Percentiles rank a stretch among this genome's conserved stretches.
Conservation (phyloP, 2,329 filamentous ascomycete species). For the Aspergillus calidoustus region DNA sequence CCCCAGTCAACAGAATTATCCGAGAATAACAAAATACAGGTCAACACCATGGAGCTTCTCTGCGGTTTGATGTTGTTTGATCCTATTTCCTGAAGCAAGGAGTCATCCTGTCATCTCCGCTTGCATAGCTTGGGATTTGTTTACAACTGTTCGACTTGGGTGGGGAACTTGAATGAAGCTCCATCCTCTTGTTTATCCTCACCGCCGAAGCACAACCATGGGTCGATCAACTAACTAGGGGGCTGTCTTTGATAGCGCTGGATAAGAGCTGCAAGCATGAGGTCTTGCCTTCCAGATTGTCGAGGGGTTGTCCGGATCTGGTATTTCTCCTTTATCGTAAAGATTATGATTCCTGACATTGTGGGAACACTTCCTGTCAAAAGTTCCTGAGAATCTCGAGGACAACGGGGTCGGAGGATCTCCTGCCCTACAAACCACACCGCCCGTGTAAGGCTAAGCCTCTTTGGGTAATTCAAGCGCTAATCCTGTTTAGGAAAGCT, state of each 20-base stretch:
- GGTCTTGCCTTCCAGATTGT: background rate
- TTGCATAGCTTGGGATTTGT: background rate
- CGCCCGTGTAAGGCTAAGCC: background rate
- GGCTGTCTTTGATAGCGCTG: background rate
- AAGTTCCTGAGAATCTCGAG: background rate
- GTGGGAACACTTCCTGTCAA: background rate
- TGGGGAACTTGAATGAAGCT: background rate
- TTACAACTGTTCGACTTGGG: background rate
- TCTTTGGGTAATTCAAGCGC: background rate
- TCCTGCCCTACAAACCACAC: background rate
- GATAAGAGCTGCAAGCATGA: background rate
- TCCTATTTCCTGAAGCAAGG: slow-evolving; percentile 12
- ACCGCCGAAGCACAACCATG: background rate
- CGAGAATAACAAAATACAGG: slow-evolving; percentile 7
- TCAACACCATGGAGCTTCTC: background rate
- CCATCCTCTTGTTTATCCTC: background rate
- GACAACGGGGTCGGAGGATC: background rate
- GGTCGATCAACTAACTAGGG: background rate
- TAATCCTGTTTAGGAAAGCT: slow-evolving; percentile 22
- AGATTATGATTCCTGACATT: background rate
- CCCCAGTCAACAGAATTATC: slow-evolving; percentile 16
- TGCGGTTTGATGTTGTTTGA: background rate
- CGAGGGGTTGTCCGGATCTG: background rate
- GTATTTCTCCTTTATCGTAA: background rate
- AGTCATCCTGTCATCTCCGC: background rate